These are phyloP conservation scores for Phaffia rhodozyma DNA, from an alignment of 1,284 basidiomycete species.

Conservation along the genomic window DNA sequence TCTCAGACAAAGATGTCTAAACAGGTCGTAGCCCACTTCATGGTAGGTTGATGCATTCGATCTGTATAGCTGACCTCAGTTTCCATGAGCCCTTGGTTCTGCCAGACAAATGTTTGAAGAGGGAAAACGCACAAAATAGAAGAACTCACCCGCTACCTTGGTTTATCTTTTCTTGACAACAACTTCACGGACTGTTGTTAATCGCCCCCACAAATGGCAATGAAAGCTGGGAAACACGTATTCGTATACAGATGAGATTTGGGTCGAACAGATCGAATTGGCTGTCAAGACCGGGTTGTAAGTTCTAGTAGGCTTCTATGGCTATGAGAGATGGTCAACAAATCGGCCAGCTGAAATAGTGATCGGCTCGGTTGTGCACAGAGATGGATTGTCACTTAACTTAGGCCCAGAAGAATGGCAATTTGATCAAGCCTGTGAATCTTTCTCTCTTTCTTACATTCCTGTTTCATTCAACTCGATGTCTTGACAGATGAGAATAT, in stretches of 20 bases:
- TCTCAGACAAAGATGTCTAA: constrained; percentile 10
- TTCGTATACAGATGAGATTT: constrained; percentile 30
- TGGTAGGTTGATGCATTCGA: constrained; percentile 25
- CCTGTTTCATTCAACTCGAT: neutral
- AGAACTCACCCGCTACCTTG: neutral
- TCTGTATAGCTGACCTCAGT: neutral
- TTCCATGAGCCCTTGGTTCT: neutral
- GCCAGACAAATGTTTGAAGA: neutral
- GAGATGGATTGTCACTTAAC: constrained; percentile 36
- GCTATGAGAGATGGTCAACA: neutral
- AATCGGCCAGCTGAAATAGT: neutral
- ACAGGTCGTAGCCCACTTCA: constrained; percentile 34
- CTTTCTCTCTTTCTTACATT: constrained; percentile 23
- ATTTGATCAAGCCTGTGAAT: constrained; percentile 28
- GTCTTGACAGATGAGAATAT: too few relatives aligned
- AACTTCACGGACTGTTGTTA: neutral
- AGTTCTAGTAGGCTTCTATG: neutral
- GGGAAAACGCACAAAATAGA: neutral
- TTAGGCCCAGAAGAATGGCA: constrained; percentile 36
- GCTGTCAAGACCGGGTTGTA: constrained; percentile 31
- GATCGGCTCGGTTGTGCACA: constrained; percentile 12
- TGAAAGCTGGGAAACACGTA: constrained; percentile 37
- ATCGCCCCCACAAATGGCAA: neutral
- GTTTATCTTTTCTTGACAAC: neutral
- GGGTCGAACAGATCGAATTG: constrained; percentile 29